A percentile compares a stretch with the other conserved stretches of the same genome.
These are phyloP conservation scores for Epichloe gansuensis DNA, from an alignment of 2,329 filamentous ascomycete genomes.

Conservation along the genomic window DNA sequence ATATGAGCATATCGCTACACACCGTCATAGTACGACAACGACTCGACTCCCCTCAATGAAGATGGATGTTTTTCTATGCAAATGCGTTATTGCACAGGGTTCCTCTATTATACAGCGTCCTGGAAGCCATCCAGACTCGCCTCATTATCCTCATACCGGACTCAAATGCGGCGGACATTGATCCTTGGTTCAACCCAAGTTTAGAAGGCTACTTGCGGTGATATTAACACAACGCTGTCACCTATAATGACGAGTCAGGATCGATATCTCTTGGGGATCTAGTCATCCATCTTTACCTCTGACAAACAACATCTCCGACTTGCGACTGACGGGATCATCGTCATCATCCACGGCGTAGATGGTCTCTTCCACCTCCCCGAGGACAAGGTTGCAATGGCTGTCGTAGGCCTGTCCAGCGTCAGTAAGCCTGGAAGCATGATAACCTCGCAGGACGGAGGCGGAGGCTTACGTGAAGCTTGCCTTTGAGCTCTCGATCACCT, in stretches of 20 bases:
- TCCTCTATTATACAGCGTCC: too few relatives aligned
- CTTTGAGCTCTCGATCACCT: slow-evolving; percentile 90
- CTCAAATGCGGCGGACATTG: background rate
- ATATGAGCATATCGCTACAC: too few relatives aligned
- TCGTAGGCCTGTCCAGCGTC: slow-evolving; percentile 66
- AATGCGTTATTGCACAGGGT: too few relatives aligned
- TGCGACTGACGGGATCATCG: slow-evolving; percentile 90
- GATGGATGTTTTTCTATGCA: too few relatives aligned
- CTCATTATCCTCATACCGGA: background rate
- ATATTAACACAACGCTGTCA: slow-evolving; percentile 61
- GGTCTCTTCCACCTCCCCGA: slow-evolving; percentile 94
- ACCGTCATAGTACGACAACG: too few relatives aligned
- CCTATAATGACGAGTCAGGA: slow-evolving; percentile 28
- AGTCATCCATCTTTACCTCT: slow-evolving; percentile 48
- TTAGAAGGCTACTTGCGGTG: slow-evolving; percentile 41
- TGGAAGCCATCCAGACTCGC: background rate
- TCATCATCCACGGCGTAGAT: slow-evolving; percentile 89
- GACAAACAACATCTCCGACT: slow-evolving; percentile 97
- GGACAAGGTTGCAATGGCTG: slow-evolving; percentile 91
- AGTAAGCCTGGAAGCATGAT: background rate
- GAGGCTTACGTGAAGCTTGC: slow-evolving; percentile 65
- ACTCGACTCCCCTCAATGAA: too few relatives aligned
- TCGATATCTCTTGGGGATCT: slow-evolving; percentile 13
- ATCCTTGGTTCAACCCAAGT: background rate
- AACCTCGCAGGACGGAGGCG: background rate